Conservation (phyloP, 176 grass and related monocot genomes). For the Olyra latifolia region DNA sequence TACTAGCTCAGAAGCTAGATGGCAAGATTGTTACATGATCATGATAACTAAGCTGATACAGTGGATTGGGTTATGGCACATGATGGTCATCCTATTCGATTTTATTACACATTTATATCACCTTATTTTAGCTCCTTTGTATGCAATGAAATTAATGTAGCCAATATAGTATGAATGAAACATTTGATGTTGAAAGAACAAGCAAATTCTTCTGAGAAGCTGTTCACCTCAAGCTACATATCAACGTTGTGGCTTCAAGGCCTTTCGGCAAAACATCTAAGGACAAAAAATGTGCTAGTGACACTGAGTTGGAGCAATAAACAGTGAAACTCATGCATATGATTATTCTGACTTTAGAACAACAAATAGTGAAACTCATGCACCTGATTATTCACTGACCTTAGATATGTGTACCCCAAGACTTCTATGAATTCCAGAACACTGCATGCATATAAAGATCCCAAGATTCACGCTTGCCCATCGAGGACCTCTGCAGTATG, state of each 20-base stretch:
- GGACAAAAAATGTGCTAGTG: not conserved
- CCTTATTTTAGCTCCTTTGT: constrained; percentile 12
- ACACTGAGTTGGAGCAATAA: constrained; percentile 8
- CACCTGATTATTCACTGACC: constrained; percentile 49
- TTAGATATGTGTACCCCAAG: constrained; percentile 99
- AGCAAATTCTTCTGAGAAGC: constrained; percentile 13
- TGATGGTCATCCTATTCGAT: not conserved
- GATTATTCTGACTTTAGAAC: constrained; percentile 73
- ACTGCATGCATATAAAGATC: constrained; percentile 98
- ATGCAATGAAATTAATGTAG: constrained; percentile 15
- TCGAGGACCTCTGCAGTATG: constrained; percentile 75
- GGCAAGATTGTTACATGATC: not conserved
- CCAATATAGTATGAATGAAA: constrained; percentile 9
- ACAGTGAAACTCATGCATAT: not conserved
- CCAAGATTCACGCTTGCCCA: constrained; percentile 99
- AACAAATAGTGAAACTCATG: constrained; percentile 11
- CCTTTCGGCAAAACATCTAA: constrained; percentile 7
- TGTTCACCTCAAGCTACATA: not conserved
- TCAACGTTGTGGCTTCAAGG: not conserved
- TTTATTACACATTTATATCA: constrained; percentile 6
- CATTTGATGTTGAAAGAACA: not conserved
- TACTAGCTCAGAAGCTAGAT: not conserved
- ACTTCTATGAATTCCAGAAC: constrained; percentile 99
- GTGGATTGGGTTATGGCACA: not conserved
- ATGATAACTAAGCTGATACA: not conserved